Base-by-base conservation (phyloP, 1,284 basidiomycete genomes). In the Farysia itapuensis region DNA sequence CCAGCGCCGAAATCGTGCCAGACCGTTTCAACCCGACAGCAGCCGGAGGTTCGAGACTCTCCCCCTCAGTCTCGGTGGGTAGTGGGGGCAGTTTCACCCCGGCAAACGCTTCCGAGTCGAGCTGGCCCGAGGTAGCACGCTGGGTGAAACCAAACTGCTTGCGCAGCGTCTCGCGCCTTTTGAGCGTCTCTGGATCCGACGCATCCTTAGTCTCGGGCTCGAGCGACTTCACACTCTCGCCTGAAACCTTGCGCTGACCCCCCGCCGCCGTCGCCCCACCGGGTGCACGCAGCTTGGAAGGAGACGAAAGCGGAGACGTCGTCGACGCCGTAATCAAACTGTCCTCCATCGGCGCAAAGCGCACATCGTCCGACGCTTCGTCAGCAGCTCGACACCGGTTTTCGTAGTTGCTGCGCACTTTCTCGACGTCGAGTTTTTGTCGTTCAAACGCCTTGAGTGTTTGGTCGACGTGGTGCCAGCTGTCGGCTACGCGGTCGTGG, bases 331-430 rank as follows among this genome's bases (percentile, higher is more conserved):
- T 23, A 12, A 26, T 23, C 14, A 26, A 15, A 0, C 41, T 32
- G 4, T 57, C 57, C 12, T 64, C 65, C 30, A 43, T 39, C 9
- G 70, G 69, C 13, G 73, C 73, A 36, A 75, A 75, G 8, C 67
- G 52, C 3, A 56, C 70, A 47, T 74, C 73, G 34, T 75, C 73
- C 22, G 74, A 72, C 4, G 73, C 73, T 43, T 75, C 73, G 33
- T 75, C 73, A 8, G 73, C 73, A 3, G 45, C 46, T 16, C 67
- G 44, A 39, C 72, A 74, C 44, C 73, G 73, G 47, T 43, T 37
- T 50, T 74, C 72, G 50, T 75, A 75, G 26, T 35, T 50, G n/a
- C 38, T 23, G 20, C 59, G 59, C 23, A 70, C 53, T 33, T 65
- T 64, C 35, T 68, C 61, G 5, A 70, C 64, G 18, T 75, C 72